A percentile compares a stretch with the other conserved stretches of the same genome.
These are phyloP conservation scores for Penicillium robsamsonii DNA, from an alignment of 495 filamentous ascomycete species.

Conservation along the genomic window DNA sequence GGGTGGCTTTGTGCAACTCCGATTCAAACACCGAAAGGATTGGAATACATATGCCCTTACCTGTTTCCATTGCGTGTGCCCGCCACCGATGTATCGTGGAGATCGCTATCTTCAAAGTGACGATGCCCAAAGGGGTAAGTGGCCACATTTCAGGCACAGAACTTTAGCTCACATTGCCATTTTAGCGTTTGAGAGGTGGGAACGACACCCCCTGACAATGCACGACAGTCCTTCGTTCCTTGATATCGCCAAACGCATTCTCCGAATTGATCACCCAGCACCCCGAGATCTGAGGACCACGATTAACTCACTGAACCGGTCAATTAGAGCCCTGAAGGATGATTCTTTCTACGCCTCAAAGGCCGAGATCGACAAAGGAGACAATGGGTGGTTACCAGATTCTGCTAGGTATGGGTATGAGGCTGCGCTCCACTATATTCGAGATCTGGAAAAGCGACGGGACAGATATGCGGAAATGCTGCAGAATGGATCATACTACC, in stretches of 20 bases:
- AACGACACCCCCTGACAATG: not conserved
- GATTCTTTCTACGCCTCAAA: not conserved
- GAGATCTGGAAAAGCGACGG: not conserved
- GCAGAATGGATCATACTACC: not conserved
- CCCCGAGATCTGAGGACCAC: not conserved
- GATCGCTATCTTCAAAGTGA: not conserved
- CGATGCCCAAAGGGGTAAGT: not conserved
- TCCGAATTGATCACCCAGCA: not conserved
- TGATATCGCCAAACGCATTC: not conserved
- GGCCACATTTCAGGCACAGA: not conserved
- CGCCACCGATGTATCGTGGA: not conserved
- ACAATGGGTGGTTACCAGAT: not conserved
- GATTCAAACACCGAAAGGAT: not conserved
- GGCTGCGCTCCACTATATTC: not conserved
- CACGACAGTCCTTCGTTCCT: not conserved
- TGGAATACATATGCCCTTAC: not conserved
- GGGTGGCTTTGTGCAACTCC: not conserved
- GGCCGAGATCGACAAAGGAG: not conserved
- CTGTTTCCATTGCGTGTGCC: not conserved
- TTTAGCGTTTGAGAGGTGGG: not conserved
- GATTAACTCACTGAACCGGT: not conserved
- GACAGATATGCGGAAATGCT: not conserved
- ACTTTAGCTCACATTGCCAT: not conserved
- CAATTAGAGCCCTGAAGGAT: not conserved
- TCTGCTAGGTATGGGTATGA: not conserved